Evolutionary conservation across 768 basidiomycete genomes (phyloP).

Genomic region (Auriculariales sp.): DNA sequence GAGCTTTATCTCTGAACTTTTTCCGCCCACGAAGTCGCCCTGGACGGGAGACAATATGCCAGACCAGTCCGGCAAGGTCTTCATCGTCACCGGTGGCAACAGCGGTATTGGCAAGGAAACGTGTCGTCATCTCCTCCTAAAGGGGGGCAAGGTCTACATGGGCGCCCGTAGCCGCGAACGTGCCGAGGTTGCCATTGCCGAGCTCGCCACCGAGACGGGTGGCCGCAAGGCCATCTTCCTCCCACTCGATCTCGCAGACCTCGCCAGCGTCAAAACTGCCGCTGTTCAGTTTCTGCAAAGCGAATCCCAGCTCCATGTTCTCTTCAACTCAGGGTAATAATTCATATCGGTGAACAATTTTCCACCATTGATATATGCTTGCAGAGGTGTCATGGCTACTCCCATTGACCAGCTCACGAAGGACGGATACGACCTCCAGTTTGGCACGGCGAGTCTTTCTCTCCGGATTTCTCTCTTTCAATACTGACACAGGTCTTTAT

Average conservation of each 20-base stretch:
- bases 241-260: conserved; percentile 18
- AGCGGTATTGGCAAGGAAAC: conserved; percentile 15
- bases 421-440: conserved; percentile 21
- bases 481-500: too few species aligned
- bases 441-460: conserved; percentile 13
- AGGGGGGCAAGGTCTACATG: conserved; percentile 11
- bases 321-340: background rate
- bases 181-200: conserved; percentile 8
- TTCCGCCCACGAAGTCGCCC: conserved; percentile 10
- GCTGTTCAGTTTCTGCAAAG: conserved; percentile 16
- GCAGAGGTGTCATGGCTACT: conserved; percentile 11
- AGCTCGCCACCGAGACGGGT: conserved; percentile 11
- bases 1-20: background rate
- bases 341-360: background rate
- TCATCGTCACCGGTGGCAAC: conserved; percentile 21
- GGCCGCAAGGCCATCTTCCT: conserved; percentile 15
- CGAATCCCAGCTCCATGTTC: background rate
- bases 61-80: conserved; percentile 19
- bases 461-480: too few species aligned
- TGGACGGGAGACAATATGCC: conserved; percentile 18
- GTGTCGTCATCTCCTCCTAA: conserved; percentile 3
- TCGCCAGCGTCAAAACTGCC: conserved; percentile 16
- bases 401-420: conserved; percentile 8
- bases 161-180: conserved; percentile 1
- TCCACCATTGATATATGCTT: background rate